These are phyloP conservation scores for Melanopsichium pennsylvanicum DNA, from an alignment of 1,284 basidiomycete genomes.

Conservation along the genomic window DNA sequence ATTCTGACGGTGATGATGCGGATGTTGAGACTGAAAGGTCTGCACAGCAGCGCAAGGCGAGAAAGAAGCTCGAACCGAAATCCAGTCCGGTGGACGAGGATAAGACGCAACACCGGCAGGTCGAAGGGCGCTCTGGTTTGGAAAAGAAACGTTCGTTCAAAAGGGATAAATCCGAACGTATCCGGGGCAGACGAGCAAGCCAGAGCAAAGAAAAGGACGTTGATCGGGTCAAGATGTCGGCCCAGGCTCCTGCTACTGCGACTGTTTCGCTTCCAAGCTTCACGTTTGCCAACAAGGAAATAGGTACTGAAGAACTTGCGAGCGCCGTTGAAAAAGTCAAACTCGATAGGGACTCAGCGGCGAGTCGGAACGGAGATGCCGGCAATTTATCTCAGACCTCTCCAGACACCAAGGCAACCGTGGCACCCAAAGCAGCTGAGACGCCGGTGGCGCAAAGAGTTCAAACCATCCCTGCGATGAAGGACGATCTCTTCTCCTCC, in stretches of 20 bases:
- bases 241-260: slow-evolving; percentile 1
- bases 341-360: not conserved
- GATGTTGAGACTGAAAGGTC: slow-evolving; percentile 33
- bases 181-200: slow-evolving; percentile 28
- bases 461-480: slow-evolving; percentile 26
- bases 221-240: slow-evolving; percentile 21
- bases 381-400: not conserved
- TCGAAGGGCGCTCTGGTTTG: slow-evolving; percentile 1
- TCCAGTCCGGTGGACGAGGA: not conserved
- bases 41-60: not conserved
- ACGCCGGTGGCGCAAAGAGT: slow-evolving; percentile 26
- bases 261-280: slow-evolving; percentile 14
- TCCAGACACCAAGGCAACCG: not conserved
- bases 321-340: slow-evolving; percentile 6
- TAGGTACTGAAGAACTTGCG: slow-evolving; percentile 16
- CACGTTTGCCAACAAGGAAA: not conserved
- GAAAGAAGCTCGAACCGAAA: slow-evolving; percentile 10
- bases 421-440: not conserved
- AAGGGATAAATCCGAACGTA: slow-evolving; percentile 42
- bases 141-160: slow-evolving; percentile 33
- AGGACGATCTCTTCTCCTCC: slow-evolving; percentile 36
- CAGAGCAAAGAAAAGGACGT: slow-evolving; percentile 43
- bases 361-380: too few relatives aligned
- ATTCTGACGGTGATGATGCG: slow-evolving; percentile 43
- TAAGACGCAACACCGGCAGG: slow-evolving; percentile 1